Evolutionary conservation across 169 alveolate genomes (phyloP).

Genomic region (Plasmodium gaboni): DNA sequence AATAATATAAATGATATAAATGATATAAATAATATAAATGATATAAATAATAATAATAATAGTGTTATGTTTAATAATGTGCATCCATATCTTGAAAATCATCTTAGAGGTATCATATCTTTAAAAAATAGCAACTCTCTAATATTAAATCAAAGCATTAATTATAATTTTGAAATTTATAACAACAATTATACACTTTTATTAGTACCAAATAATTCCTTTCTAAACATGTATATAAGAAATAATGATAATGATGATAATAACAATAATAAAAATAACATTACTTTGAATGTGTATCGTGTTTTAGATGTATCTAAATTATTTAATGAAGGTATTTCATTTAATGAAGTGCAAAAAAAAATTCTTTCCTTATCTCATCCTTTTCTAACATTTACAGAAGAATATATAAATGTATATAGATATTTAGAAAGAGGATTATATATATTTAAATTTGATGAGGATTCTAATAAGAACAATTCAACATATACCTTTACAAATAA

Average conservation of each 20-base stretch:
- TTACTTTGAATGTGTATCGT: slow-evolving; percentile 20
- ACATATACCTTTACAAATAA: too few species aligned
- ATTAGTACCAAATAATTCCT: background rate
- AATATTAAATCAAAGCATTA: slow-evolving; percentile 9
- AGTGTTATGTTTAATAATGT: too few species aligned
- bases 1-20: background rate
- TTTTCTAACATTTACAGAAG: background rate
- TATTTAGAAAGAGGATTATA: slow-evolving; percentile 41
- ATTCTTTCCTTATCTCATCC: slow-evolving; percentile 3
- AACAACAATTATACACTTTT: slow-evolving; percentile 25
- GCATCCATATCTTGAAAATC: too few species aligned
- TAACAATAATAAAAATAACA: background rate
- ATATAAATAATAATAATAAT: too few species aligned
- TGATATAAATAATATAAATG: too few species aligned
- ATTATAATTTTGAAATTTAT: slow-evolving; percentile 2
- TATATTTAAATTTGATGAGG: slow-evolving; percentile 27
- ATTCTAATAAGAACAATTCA: too few species aligned
- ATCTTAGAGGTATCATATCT: background rate
- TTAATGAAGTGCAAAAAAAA: slow-evolving; percentile 21
- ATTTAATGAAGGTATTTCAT: background rate
- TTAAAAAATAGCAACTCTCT: slow-evolving; percentile 1
- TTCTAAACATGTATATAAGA: slow-evolving; percentile 34
- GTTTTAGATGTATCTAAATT: background rate
- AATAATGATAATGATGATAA: too few species aligned
- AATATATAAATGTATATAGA: slow-evolving; percentile 25